phyloP scores from a whole-genome alignment of 2,329 filamentous ascomycete genomes.

The Pestalotiopsis sp. region DNA sequence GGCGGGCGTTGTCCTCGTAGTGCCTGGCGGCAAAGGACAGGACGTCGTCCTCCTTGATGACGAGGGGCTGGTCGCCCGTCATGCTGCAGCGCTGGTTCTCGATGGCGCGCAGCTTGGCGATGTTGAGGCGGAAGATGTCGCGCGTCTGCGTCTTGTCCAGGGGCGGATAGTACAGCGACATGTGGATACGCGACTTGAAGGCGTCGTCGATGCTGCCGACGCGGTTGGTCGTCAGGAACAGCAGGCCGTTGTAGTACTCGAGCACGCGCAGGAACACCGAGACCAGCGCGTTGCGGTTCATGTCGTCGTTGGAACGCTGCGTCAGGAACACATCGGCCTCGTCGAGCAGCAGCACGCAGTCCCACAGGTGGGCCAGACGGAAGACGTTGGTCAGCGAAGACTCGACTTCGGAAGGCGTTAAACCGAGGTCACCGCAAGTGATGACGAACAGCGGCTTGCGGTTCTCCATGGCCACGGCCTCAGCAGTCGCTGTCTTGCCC shows the following conservation, averaged over 20 bases:
- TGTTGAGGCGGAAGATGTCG: conserved; percentile 44
- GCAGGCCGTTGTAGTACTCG: conserved; percentile 30
- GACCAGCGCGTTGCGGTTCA: conserved; percentile 37
- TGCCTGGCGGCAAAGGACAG: conserved; percentile 1
- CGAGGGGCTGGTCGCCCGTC: background rate
- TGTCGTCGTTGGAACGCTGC: conserved; percentile 30
- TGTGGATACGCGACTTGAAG: conserved; percentile 44
- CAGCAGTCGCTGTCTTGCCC: conserved; percentile 51
- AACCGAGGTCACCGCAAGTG: conserved; percentile 50
- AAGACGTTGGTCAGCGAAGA: conserved; percentile 43
- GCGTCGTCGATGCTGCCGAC: conserved; percentile 46
- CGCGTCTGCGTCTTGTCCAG: conserved; percentile 39
- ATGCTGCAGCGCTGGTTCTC: conserved; percentile 2
- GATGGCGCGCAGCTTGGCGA: conserved; percentile 20
- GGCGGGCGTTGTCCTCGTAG: conserved; percentile 27
- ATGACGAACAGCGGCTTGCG: conserved; percentile 49
- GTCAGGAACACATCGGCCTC: conserved; percentile 32
- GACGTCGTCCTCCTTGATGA: conserved; percentile 3
- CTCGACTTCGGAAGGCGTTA: conserved; percentile 44
- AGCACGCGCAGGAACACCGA: conserved; percentile 41
- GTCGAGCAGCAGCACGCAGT: conserved; percentile 31
- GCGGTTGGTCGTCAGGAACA: conserved; percentile 48
- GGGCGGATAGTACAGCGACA: conserved; percentile 38
- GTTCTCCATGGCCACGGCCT: conserved; percentile 43
- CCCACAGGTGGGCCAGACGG: conserved; percentile 37